Evolutionary conservation across 2,329 filamentous ascomycete genomes (phyloP).

Genomic region (Clonostachys byssicola): DNA sequence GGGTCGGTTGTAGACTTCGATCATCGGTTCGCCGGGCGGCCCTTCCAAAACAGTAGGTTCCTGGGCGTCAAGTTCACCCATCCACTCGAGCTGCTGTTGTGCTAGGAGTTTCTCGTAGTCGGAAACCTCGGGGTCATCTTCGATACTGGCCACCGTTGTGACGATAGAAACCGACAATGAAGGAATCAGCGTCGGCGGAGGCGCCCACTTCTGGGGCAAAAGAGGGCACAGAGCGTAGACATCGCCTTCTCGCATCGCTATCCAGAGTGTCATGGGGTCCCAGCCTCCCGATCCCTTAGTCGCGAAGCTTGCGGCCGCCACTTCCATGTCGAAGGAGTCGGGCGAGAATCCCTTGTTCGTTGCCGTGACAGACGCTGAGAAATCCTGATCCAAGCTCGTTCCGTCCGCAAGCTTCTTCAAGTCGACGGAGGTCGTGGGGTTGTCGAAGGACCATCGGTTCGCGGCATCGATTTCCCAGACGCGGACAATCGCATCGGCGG

Average conservation of each 20-base stretch:
- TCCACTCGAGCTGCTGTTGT: constrained; percentile 64
- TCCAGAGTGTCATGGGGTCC: constrained; percentile 94
- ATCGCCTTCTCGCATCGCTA: constrained; percentile 92
- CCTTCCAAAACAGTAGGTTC: constrained; percentile 53
- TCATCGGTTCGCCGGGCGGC: constrained; percentile 37
- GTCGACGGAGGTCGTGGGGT: constrained; percentile 79
- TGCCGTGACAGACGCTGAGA: constrained; percentile 69
- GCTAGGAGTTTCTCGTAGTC: constrained; percentile 50
- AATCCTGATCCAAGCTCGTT: constrained; percentile 75
- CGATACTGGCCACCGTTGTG: constrained; percentile 61
- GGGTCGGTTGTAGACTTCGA: constrained; percentile 55
- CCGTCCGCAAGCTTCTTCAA: constrained; percentile 86
- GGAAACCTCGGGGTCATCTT: constrained; percentile 53
- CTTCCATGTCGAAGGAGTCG: constrained; percentile 89
- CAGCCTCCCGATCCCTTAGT: constrained; percentile 70
- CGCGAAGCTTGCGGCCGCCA: constrained; percentile 81
- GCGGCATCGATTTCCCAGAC: constrained; percentile 86
- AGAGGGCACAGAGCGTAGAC: constrained; percentile 91
- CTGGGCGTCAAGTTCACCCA: constrained; percentile 61
- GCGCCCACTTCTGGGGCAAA: constrained; percentile 81
- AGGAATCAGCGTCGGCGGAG: constrained; percentile 71
- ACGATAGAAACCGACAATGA: constrained; percentile 81
- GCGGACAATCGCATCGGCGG: constrained; percentile 80
- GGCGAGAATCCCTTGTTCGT: constrained; percentile 82
- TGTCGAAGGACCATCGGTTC: constrained; percentile 83